Base-by-base conservation (phyloP, 2,329 filamentous ascomycete genomes). In the Pseudogymnoascus sp. region DNA sequence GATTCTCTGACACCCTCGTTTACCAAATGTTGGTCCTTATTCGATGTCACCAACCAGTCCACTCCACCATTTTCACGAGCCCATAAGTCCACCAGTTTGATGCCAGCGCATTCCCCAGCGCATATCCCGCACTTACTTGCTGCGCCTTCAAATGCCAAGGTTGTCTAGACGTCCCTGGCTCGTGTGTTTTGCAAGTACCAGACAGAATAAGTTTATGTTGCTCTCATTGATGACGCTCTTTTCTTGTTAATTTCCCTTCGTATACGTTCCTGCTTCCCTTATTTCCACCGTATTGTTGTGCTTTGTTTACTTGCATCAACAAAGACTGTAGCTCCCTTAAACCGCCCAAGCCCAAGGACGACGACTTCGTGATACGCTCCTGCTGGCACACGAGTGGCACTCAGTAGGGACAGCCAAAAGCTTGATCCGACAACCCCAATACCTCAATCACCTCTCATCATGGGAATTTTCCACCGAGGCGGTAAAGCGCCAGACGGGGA, bases 241-340 rank as follows among this genome's bases (percentile, higher is more conserved):
- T 55, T 55, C 5, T 14, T 55, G 49, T 55, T 33, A 55, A 33
- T 55, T 55, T 55, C 49, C 49, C 49, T 55, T 33, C 25, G 45
- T 55, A 55, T 33, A 55, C 45, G n/a, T 31, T 31, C 25, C 25
- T 18, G 18, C n/a, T 55, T 31, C n/a, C 28, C 49, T 33, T 55
- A 2, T 33, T 21, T n/a, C 49, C 28, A 33, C 49, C 9, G 28
- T 21, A 55, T 55, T 33, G 49, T 33, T 55, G 49, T 55, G 49
- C 25, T 55, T 55, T 55, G 49, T 55, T 55, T 33, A 55, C 49
- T 18, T 14, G 28, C 25, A 55, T 55, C 49, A 33, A 21, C 49
- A 33, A 55, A 55, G 28, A 21, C 49, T 33, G 49, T 55, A 55
- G 49, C 49, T 33, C 49, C 49, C 25, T 33, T 33, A 5, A 55